Percentiles rank a stretch among this genome's conserved stretches.
Conservation (phyloP, 2,329 filamentous ascomycete genomes). For the Chaetomium globosum region DNA sequence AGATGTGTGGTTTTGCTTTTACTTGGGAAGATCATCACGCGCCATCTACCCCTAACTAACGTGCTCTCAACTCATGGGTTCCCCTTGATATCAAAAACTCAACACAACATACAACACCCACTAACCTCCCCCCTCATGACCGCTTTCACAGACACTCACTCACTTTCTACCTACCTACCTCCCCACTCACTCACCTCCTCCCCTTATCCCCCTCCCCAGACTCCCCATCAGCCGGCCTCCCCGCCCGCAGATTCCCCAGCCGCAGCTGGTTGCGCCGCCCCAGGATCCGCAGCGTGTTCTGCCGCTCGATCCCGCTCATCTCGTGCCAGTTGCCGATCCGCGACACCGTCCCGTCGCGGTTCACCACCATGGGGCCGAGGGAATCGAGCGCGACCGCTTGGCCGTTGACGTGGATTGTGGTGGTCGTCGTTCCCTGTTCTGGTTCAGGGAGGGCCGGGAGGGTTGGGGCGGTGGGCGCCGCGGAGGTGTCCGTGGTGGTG, state of each 20-base stretch:
- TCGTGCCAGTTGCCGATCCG: constrained; percentile 73
- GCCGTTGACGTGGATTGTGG: constrained; percentile 42
- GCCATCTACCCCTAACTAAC: neutral
- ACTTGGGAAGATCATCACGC: neutral
- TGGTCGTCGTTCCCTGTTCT: constrained; percentile 15
- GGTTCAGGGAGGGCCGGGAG: constrained; percentile 25
- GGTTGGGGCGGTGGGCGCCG: neutral
- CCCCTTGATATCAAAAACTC: neutral
- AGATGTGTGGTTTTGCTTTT: neutral
- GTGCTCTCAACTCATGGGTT: neutral
- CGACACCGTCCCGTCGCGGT: constrained; percentile 70
- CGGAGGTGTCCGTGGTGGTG: neutral
- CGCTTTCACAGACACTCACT: too few species aligned
- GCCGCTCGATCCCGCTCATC: constrained; percentile 69
- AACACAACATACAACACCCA: neutral
- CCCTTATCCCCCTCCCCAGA: too few species aligned
- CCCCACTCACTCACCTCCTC: too few species aligned
- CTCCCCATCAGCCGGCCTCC: constrained; percentile 36
- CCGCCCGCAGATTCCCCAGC: constrained; percentile 55
- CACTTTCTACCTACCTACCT: neutral
- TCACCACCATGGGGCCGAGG: constrained; percentile 73
- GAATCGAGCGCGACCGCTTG: constrained; percentile 63
- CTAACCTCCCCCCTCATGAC: too few species aligned
- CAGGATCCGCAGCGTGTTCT: constrained; percentile 67
- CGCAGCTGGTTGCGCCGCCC: constrained; percentile 69